A percentile compares a stretch with the other conserved stretches of the same genome.
Conservation (phyloP, 2,329 filamentous ascomycete species). For the Curvularia spicifera region DNA sequence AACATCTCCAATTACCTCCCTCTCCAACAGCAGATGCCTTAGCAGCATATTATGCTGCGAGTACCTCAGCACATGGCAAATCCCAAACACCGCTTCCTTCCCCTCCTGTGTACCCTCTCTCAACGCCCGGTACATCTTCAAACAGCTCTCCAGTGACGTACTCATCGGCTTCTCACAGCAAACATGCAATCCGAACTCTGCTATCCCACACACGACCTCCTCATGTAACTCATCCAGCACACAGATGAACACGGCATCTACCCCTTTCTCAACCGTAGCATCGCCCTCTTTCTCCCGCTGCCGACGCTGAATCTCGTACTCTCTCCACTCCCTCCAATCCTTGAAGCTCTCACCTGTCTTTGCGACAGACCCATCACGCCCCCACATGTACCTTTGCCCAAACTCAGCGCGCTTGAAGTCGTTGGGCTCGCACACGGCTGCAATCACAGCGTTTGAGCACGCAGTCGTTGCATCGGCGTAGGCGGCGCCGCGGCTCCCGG, state of each 20-base stretch:
- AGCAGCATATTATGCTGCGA: constrained; percentile 90
- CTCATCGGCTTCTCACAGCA: constrained; percentile 96
- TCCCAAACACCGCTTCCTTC: constrained; percentile 70
- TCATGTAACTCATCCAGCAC: constrained; percentile 89
- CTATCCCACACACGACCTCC: constrained; percentile 77
- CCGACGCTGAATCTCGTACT: constrained; percentile 71
- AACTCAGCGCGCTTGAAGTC: constrained; percentile 76
- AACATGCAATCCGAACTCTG: constrained; percentile 74
- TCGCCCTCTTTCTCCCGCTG: constrained; percentile 46
- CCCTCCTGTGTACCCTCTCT: constrained; percentile 15
- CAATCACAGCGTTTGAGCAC: constrained; percentile 64
- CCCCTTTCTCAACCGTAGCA: constrained; percentile 38
- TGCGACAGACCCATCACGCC: constrained; percentile 49
- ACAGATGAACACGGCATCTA: constrained; percentile 70
- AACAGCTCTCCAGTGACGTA: constrained; percentile 76
- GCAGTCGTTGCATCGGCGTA: constrained; percentile 39
- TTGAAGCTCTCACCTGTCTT: constrained; percentile 71
- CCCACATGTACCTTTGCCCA: constrained; percentile 77
- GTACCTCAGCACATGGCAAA: constrained; percentile 93
- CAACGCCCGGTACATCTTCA: constrained; percentile 72
- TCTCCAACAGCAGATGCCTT: constrained; percentile 75
- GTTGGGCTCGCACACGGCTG: constrained; percentile 81
- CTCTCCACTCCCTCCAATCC: constrained; percentile 77
- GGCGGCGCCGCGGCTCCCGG: constrained; percentile 47
- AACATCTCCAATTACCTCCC: constrained; percentile 81